These are phyloP conservation scores for Oemleria cerasiformis DNA, from an alignment of 306 rosid species.

Conservation along the genomic window DNA sequence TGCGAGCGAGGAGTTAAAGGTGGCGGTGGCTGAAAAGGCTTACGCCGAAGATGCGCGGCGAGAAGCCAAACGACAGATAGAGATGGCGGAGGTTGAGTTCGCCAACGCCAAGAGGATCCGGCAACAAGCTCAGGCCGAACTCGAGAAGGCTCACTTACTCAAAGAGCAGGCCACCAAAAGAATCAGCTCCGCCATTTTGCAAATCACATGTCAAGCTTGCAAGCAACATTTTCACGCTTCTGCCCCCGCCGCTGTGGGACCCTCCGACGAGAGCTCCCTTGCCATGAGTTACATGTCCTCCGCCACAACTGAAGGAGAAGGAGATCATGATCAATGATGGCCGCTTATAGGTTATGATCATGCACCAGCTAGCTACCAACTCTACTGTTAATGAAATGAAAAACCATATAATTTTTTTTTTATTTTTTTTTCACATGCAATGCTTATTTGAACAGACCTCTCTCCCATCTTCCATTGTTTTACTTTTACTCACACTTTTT, in stretches of 20 bases:
- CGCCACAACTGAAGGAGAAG: conserved; percentile 76
- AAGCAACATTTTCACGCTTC: conserved; percentile 57
- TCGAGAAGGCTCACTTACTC: conserved; percentile 63
- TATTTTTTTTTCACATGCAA: background rate
- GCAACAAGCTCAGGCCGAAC: conserved; percentile 73
- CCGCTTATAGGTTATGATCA: conserved; percentile 4
- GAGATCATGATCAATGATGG: conserved; percentile 29
- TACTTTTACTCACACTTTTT: background rate
- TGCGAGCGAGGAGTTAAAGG: conserved; percentile 46
- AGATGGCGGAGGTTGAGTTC: conserved; percentile 77
- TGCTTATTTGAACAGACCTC: background rate
- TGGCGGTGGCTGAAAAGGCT: conserved; percentile 65
- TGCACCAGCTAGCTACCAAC: conserved; percentile 8
- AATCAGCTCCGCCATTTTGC: conserved; percentile 62
- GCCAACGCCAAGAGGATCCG: conserved; percentile 75
- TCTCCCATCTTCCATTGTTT: conserved; percentile 15
- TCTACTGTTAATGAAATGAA: background rate
- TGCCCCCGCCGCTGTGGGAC: conserved; percentile 26
- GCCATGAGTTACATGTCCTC: conserved; percentile 84
- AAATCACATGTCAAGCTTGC: conserved; percentile 84
- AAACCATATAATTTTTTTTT: background rate
- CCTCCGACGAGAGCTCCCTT: conserved; percentile 67
- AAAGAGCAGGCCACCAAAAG: conserved; percentile 74
- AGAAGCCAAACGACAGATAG: conserved; percentile 73
- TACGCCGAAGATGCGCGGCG: conserved; percentile 81